Evolutionary conservation across 345 rosid genomes (phyloP), one percentile per base, ranked within the genome.

Genomic region (Hibiscus syriacus): DNA sequence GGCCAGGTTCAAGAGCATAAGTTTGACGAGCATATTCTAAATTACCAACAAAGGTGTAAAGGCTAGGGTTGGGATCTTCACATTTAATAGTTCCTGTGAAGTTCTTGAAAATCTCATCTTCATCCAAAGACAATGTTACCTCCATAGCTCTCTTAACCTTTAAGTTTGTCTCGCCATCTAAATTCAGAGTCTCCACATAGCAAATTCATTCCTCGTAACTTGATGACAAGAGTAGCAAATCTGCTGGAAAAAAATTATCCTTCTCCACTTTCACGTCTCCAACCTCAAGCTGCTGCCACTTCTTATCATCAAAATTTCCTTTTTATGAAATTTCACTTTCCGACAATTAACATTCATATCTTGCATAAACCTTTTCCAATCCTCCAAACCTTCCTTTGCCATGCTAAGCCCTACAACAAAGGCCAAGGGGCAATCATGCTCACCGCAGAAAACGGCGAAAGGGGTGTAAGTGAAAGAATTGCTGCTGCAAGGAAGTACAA

Each of bases 131-230:
- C 71, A 82, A 60, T 20, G 97, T 86, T 27, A 73, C 87, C 76
- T 91, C 98, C 80, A 87, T 68, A 48, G 92, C 79, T 64, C 95
- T 86, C 73, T 91, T 94, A 32, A 90, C 86, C 84, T 94, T 94
- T 78, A 94, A 79, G 77, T 94, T 94, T 14, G 99, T 94, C 74
- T 94, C 99, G 22, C 99, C 99, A 55, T 94, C 99, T 53, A 94
- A 81, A 73, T 94, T 94, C 99, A 94, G 91, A 30, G 99, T 94
- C 87, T 94, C 99, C 56, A 94, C 99, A 64, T 94, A 94, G 72
- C 97, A 91, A 71, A 94, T 87, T 69, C 97, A 96, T 64, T 94
- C 99, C 65, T 89, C 99, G 46, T 94, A 94, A 78, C 88, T 84
- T 0, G 97, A 83, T 9, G 99, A 87, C 86, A 94, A 73, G 36